These are phyloP conservation scores for Aspergillus quadrilineatus DNA, from an alignment of 2,329 filamentous ascomycete genomes.

Conservation along the genomic window DNA sequence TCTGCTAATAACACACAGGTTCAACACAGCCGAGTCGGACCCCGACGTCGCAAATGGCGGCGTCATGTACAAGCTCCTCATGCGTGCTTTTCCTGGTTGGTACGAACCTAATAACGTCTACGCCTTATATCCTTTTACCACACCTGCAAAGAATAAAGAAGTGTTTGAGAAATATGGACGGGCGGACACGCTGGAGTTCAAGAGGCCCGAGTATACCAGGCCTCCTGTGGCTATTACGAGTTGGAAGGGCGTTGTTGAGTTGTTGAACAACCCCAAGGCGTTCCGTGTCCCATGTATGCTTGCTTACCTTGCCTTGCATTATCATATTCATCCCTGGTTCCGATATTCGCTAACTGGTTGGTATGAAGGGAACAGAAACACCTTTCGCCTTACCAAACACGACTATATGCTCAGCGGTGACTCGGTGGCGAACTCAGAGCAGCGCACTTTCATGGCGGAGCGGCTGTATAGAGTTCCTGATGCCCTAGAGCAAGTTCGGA, in stretches of 20 bases:
- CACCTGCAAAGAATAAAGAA: slow-evolving; percentile 47
- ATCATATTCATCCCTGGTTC: no score
- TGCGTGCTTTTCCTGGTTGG: slow-evolving; percentile 51
- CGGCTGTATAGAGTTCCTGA: slow-evolving; percentile 44
- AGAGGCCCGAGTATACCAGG: slow-evolving; percentile 29
- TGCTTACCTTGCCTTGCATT: not conserved
- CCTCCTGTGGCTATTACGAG: slow-evolving; percentile 29
- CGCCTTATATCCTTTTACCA: slow-evolving; percentile 50
- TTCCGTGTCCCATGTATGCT: slow-evolving; percentile 45
- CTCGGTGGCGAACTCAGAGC: slow-evolving; percentile 39
- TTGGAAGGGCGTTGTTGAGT: slow-evolving; percentile 1
- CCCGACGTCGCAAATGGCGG: slow-evolving; percentile 48
- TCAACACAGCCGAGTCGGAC: slow-evolving; percentile 43
- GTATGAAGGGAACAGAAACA: slow-evolving; percentile 45
- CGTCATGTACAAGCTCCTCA: slow-evolving; percentile 52
- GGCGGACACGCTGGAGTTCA: slow-evolving; percentile 36
- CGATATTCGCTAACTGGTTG: slow-evolving; percentile 29
- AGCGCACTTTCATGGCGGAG: slow-evolving; percentile 43
- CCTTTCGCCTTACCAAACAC: slow-evolving; percentile 38
- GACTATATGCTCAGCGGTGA: slow-evolving; percentile 53
- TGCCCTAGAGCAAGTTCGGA: slow-evolving; percentile 46
- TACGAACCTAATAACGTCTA: slow-evolving; percentile 51
- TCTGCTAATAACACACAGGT: not conserved
- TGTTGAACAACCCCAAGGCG: slow-evolving; percentile 29
- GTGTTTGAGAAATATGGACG: slow-evolving; percentile 43